Evolutionary conservation across 768 basidiomycete species (phyloP), one percentile per base, ranked within the genome.

Genomic region (Chalciporus piperatus): DNA sequence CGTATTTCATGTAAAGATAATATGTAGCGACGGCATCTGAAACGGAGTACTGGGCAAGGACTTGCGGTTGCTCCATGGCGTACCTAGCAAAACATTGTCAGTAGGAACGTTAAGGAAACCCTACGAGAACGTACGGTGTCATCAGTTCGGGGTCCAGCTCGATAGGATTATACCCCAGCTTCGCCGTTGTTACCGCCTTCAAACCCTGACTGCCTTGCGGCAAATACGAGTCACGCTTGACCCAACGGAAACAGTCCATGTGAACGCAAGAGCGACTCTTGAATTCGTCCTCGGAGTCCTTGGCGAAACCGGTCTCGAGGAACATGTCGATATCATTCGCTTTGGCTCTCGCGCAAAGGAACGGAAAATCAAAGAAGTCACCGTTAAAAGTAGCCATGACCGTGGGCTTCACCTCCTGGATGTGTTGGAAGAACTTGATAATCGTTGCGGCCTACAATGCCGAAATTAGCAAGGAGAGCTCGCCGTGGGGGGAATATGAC

Each of bases 1-100:
- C 95, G 62, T 99, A 99, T 94, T 98, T 99, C 97, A 98, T 99
- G 73, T 99, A 98, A 32, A 99, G 80, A 70, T 98, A 98, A 69
- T 99, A 98, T 1, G 97, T 99, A n/a, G 97, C 96, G 10, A 98
- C 97, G 0, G 97, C 97, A 78, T 99, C 97, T 68, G 97, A 99
- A 23, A 99, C 97, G 60, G 97, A 98, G 71, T 99, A 99, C 64
- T 95, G 92, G 0, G 97, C 96, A 16, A 99, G 82, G 2, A 84
- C 70, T 64, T 98, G 95, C 0, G 97, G 97, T 59, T 95, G 92
- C 64, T 98, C 97, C 68, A 92, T 76, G 0, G 97, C 97, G 71
- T 99, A 98, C 30, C 96, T 98, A 54, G 19, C 9, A 8, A 22
- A 12, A 13, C 3, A 14, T 2, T 2, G 20, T 65, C 0, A 57